These are phyloP conservation scores for Plantago elongata DNA, from an alignment of 257 asterid genomes.

Conservation along the genomic window DNA sequence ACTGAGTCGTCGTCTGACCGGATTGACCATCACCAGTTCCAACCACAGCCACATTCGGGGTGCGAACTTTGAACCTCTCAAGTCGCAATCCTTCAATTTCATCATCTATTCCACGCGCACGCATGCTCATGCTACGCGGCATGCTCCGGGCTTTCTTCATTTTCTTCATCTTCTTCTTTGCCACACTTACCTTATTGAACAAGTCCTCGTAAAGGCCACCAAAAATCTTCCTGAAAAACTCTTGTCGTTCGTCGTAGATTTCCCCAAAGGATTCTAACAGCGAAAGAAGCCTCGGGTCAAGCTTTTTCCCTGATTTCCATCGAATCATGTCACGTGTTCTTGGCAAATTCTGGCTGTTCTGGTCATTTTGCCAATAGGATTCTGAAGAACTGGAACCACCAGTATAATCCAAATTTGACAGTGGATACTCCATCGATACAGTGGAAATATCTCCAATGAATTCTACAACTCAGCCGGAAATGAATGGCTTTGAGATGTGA, in stretches of 20 bases:
- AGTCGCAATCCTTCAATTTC: conserved; percentile 20
- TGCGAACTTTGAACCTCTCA: conserved; percentile 40
- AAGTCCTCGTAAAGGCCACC: conserved; percentile 28
- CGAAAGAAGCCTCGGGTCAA: conserved; percentile 36
- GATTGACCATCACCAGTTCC: conserved; percentile 16
- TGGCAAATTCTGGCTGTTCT: conserved; percentile 2
- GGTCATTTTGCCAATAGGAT: background rate
- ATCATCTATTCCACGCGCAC: conserved; percentile 25
- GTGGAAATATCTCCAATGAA: no score
- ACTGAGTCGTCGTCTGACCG: background rate
- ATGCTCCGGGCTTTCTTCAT: conserved; percentile 25
- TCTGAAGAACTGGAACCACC: no score
- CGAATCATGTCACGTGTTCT: conserved; percentile 24
- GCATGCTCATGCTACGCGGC: conserved; percentile 48
- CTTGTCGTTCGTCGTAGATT: conserved; percentile 28
- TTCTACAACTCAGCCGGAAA: no score
- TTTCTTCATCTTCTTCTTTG: conserved; percentile 24
- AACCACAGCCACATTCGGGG: conserved; percentile 34
- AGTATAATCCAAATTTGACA: no score
- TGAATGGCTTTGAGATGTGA: no score
- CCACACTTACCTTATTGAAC: conserved; percentile 31
- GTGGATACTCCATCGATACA: no score
- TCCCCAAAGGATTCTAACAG: conserved; percentile 40
- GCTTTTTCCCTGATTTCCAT: conserved; percentile 51
- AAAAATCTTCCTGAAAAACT: conserved; percentile 39